Conservation (phyloP, 495 filamentous ascomycete species). For the Cercophora scortea region DNA sequence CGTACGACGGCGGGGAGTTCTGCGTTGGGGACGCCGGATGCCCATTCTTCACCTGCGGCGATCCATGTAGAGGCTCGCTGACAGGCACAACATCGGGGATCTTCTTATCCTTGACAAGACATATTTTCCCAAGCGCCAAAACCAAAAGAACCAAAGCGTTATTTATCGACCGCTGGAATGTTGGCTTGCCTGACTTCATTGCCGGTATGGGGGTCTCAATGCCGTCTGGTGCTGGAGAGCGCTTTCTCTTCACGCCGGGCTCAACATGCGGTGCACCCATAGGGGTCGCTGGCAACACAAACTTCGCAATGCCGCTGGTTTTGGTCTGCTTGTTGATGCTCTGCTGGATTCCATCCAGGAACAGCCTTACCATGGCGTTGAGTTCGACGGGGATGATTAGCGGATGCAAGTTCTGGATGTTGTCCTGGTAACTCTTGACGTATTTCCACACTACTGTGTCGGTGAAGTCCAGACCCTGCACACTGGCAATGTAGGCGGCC, state of each 20-base stretch:
- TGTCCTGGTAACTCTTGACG: constrained; percentile 61
- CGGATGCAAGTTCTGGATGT: constrained; percentile 86
- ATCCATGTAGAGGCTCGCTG: constrained; percentile 30
- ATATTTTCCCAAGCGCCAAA: constrained; percentile 81
- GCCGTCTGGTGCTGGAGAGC: constrained; percentile 33
- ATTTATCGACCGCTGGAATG: constrained; percentile 49
- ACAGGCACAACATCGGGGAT: constrained; percentile 55
- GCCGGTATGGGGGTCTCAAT: constrained; percentile 24
- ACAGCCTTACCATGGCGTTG: constrained; percentile 40
- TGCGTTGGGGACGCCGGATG: constrained; percentile 38
- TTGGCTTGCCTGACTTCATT: constrained; percentile 32
- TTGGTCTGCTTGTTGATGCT: constrained; percentile 15
- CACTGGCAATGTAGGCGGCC: constrained; percentile 47
- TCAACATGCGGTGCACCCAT: constrained; percentile 21
- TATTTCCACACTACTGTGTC: constrained; percentile 53
- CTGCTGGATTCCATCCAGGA: constrained; percentile 34
- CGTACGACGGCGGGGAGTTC: constrained; percentile 37
- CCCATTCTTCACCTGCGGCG: constrained; percentile 41
- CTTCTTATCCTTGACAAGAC: constrained; percentile 48
- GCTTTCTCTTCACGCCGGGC: constrained; percentile 52
- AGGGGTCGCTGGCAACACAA: constrained; percentile 12
- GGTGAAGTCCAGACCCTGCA: constrained; percentile 55
- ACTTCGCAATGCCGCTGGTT: constrained; percentile 17
- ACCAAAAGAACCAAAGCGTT: constrained; percentile 77
- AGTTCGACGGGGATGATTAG: constrained; percentile 55